Evolutionary conservation across 352 stramenopile species (phyloP), one percentile per base, ranked within the genome.

Genomic region (Pilasporangium apinafurcum): DNA sequence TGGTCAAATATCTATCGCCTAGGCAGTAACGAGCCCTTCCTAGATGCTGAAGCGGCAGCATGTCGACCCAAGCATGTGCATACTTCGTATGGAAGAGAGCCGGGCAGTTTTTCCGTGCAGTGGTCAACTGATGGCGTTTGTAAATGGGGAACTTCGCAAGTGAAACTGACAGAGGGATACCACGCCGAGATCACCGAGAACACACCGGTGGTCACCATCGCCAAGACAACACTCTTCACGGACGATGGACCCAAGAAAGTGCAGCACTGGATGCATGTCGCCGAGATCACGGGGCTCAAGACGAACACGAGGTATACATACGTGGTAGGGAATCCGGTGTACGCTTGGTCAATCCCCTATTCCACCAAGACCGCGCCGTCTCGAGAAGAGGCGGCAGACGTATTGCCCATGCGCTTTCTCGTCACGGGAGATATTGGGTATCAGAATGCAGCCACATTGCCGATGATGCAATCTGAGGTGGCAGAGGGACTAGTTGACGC

Each of bases 381-480:
- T 2, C 48, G 37, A 3, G 31, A 42, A 0, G 45, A 82, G 34
- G 55, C 61, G 9, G 44, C 45, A 0, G 42, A 56, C 6, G 25
- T 7, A 2, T 14, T 63, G 20, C 79, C 80, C 17, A 75, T 72
- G 53, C 65, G 65, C 8, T 88, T 95, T 43, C 62, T 92, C 30
- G 68, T 94, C 13, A 92, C 81, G 0, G 83, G 81, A 21, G 84
- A 95, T 27, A 93, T 95, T 47, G 84, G 84, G n/a, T 88, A 91
- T 44, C 71, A 91, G 44, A 95, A 95, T 42, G 84, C 81, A 0
- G 76, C 74, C 26, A 92, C 83, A n/a, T 63, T 95, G 29, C 76
- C 81, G 8, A 91, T 90, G 74, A 92, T 92, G 73, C 79, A 92
- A 52, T 90, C 79, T 10, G 73, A 92, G 20, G 83, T 93, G 8